phyloP scores from a whole-genome alignment of 2,329 filamentous ascomycete species.

The Calonectria fujianensis region DNA sequence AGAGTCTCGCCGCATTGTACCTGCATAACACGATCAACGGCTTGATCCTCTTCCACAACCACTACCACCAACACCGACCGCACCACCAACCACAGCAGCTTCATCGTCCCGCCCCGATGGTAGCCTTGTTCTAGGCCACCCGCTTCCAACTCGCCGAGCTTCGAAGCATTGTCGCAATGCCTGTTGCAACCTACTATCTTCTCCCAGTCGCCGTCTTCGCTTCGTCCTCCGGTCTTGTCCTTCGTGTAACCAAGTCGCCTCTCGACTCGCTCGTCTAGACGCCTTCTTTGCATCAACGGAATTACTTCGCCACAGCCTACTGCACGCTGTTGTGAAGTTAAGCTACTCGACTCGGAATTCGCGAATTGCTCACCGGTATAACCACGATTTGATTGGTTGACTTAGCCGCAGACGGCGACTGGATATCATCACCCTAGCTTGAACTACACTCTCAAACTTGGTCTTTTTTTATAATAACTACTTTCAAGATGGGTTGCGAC shows the following conservation, averaged over 20 bases:
- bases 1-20: slow-evolving; percentile 53
- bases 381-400: slow-evolving; percentile 69
- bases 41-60: slow-evolving; percentile 44
- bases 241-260: slow-evolving; percentile 70
- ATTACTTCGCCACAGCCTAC: slow-evolving; percentile 61
- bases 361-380: slow-evolving; percentile 59
- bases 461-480: slow-evolving; percentile 49
- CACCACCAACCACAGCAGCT: slow-evolving; percentile 30
- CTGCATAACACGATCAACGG: slow-evolving; percentile 55
- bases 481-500: slow-evolving; percentile 76
- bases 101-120: slow-evolving; percentile 56
- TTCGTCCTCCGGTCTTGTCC: slow-evolving; percentile 76
- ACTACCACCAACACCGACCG: slow-evolving; percentile 37
- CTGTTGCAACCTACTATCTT: slow-evolving; percentile 70
- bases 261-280: slow-evolving; percentile 66
- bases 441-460: slow-evolving; percentile 56
- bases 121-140: slow-evolving; percentile 58
- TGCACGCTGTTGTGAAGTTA: slow-evolving; percentile 64
- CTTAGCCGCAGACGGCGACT: slow-evolving; percentile 73
- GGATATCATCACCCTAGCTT: slow-evolving; percentile 63
- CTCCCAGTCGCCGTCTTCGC: slow-evolving; percentile 79
- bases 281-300: slow-evolving; percentile 64
- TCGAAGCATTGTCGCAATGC: slow-evolving; percentile 71
- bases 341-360: slow-evolving; percentile 60
- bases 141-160: slow-evolving; percentile 51